phyloP scores from a whole-genome alignment of 1,284 basidiomycete species.

The Kwoniella shivajii region DNA sequence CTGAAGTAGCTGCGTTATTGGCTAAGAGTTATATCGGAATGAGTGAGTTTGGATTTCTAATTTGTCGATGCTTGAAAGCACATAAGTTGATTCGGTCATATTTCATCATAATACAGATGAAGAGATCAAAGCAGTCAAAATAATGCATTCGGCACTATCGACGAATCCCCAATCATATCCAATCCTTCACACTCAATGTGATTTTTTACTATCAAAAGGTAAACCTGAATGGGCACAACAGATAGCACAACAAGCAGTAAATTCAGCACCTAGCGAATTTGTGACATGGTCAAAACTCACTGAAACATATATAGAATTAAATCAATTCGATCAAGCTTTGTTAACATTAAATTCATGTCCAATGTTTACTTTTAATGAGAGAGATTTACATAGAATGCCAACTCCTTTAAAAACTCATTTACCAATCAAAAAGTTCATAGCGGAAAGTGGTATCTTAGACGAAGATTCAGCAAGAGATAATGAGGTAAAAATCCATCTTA shows the following conservation, averaged over 20 bases:
- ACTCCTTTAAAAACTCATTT: conserved; percentile 80
- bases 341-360: conserved; percentile 98
- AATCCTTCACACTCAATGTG: conserved; percentile 89
- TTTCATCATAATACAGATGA: conserved; percentile 78
- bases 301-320: conserved; percentile 87
- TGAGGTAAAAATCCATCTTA: conserved; percentile 60
- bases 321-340: conserved; percentile 80
- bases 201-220: conserved; percentile 81
- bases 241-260: conserved; percentile 91
- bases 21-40: conserved; percentile 93
- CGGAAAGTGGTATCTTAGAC: conserved; percentile 66
- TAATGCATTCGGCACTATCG: conserved; percentile 82
- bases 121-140: conserved; percentile 96
- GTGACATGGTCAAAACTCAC: conserved; percentile 98
- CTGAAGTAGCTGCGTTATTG: conserved; percentile 85
- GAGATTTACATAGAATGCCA: conserved; percentile 87
- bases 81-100: too few species aligned
- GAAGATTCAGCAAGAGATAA: conserved; percentile 71
- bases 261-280: conserved; percentile 96
- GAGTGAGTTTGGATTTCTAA: conserved; percentile 71
- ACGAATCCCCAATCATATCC: conserved; percentile 90
- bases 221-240: conserved; percentile 87
- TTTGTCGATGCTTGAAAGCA: too few species aligned
- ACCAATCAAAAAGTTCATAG: conserved; percentile 81
- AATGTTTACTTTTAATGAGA: conserved; percentile 99